Evolutionary conservation across 768 basidiomycete species (phyloP), one percentile per base, ranked within the genome.

Genomic region (Xanthoconium purpureum): DNA sequence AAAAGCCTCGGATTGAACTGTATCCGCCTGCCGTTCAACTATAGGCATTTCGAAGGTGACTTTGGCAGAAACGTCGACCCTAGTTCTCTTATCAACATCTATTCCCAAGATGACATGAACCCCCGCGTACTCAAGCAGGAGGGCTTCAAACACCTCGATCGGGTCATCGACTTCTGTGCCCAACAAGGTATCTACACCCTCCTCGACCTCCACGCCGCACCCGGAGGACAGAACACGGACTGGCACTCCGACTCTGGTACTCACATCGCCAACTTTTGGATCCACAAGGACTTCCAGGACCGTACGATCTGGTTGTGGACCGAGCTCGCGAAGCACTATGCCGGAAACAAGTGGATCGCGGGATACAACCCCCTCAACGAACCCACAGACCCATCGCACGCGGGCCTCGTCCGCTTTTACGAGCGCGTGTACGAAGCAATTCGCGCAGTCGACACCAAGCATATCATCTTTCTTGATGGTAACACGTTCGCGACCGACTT

Each of bases 331-430:
- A 77, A 75, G 64, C 88, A 89, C 69, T 91, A 92, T 77, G 84
- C 78, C 60, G 79, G 75, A 55, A 89, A 93, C 71, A 78, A 82
- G 58, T 91, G 90, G 90, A 84, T 93, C 56, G 91, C 89, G 2
- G 89, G 91, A 17, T 94, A 89, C 74, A 93, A 93, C 71, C 88
- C 85, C 5, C 75, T 94, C 46, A 94, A 93, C 78, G 91, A 94
- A 73, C 85, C 72, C 37, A 83, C 89, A 4, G 91, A 92, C 66
- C 74, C 84, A 15, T 75, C 82, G 47, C 88, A 89, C 69, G 78
- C 75, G 12, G 77, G 85, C 46, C 72, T 94, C 51, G 64, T 91
- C 58, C 68, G 59, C 8, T 91, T 87, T 74, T 92, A 92, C 73
- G 78, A 84, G 62, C 75, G 82, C 17, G 76, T 89, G 28, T 80